These are phyloP conservation scores for Quercus bicolor DNA, from an alignment of 306 rosid genomes.

Conservation along the genomic window DNA sequence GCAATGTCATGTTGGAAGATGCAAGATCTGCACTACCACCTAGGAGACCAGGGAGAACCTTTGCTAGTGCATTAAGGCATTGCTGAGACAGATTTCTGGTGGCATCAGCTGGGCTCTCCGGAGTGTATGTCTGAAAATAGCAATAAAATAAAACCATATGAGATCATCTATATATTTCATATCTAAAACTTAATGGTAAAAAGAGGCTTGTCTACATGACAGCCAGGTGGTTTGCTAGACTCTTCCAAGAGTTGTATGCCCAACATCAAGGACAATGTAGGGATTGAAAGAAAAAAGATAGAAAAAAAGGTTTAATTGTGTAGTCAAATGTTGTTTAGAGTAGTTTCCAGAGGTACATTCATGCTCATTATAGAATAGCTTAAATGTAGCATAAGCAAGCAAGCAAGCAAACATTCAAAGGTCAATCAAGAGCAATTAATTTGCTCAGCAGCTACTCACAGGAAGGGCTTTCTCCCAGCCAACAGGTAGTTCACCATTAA, in stretches of 20 bases:
- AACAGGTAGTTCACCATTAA: constrained; percentile 69
- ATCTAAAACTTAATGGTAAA: not conserved
- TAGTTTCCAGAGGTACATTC: not conserved
- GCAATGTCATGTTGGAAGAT: constrained; percentile 95
- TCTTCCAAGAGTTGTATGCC: not conserved
- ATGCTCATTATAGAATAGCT: not conserved
- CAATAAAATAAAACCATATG: constrained; percentile 25
- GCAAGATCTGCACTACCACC: constrained; percentile 99
- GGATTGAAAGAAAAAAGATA: not conserved
- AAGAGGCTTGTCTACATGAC: not conserved
- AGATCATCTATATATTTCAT: not conserved
- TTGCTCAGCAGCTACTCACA: constrained; percentile 44
- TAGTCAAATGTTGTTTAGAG: not conserved
- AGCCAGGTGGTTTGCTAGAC: not conserved
- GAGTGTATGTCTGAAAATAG: constrained; percentile 76
- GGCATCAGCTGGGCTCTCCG: constrained; percentile 91
- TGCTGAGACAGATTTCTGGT: constrained; percentile 86
- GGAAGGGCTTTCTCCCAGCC: constrained; percentile 99
- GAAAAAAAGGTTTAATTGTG: not conserved
- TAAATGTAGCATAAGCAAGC: not conserved
- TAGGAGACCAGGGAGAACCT: constrained; percentile 86
- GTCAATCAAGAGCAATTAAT: not conserved
- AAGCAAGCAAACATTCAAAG: not conserved
- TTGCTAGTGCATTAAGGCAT: constrained; percentile 88
- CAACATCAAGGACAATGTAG: not conserved